Conservation (phyloP, 192 early-diverging fungal species). For the Lunasporangiospora selenospora region DNA sequence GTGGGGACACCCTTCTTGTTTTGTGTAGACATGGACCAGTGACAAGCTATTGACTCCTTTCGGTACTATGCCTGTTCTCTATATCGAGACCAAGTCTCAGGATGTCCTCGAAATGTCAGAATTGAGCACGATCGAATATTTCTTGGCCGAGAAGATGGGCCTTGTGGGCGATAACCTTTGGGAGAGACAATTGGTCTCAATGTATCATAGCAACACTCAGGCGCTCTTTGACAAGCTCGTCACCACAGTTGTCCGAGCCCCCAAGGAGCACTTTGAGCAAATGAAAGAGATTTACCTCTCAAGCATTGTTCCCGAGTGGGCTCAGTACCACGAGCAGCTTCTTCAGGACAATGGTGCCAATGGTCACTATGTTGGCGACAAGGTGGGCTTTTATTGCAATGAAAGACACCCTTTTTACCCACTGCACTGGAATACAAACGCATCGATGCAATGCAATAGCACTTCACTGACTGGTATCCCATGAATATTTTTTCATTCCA, state of each 20-base stretch:
- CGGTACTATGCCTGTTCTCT: slow-evolving; percentile 55
- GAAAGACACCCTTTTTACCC: too few species aligned
- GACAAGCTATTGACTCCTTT: slow-evolving; percentile 48
- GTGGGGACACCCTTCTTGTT: too few species aligned
- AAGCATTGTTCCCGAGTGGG: slow-evolving; percentile 29
- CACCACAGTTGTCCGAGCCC: slow-evolving; percentile 1
- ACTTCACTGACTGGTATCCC: too few species aligned
- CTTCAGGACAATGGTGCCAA: slow-evolving; percentile 25
- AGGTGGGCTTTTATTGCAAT: too few species aligned
- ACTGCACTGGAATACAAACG: too few species aligned
- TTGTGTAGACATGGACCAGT: slow-evolving; percentile 49
- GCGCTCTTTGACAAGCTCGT: slow-evolving; percentile 40
- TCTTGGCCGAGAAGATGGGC: slow-evolving; percentile 48
- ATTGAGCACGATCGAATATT: slow-evolving; percentile 52
- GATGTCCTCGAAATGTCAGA: slow-evolving; percentile 50
- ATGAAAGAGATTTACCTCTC: slow-evolving; percentile 27
- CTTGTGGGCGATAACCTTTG: slow-evolving; percentile 35
- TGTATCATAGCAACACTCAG: slow-evolving; percentile 31
- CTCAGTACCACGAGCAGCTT: slow-evolving; percentile 18
- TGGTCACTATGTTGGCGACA: slow-evolving; percentile 36
- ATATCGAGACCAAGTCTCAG: slow-evolving; percentile 30
- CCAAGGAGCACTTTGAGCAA: slow-evolving; percentile 17
- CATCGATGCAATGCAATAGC: too few species aligned
- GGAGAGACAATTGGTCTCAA: slow-evolving; percentile 31
- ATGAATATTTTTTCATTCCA: too few species aligned